Evolutionary conservation across 116 monocot genomes (phyloP), one percentile per base, ranked within the genome.

Genomic region (Zostera marina): DNA sequence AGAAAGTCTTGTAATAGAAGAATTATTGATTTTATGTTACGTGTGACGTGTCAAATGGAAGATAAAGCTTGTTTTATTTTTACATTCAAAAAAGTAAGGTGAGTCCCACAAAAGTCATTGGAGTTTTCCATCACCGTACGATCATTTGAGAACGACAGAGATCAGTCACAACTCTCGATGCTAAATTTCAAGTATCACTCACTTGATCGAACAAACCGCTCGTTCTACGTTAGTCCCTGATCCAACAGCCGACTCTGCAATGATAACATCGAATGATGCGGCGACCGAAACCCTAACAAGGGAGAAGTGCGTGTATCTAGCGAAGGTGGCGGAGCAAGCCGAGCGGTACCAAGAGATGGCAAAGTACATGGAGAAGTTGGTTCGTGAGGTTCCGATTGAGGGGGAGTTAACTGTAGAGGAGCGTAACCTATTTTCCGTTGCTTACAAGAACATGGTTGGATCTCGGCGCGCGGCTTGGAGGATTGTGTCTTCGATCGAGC

Each of bases 371-470:
- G 67, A 67, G 22, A 40, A 22, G 20, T 48, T 67, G 13, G 67
- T 58, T 3, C 13, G 32, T 19, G 41, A 41, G 9, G 46, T 23
- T 3, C 53, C 53, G 15, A 13, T 48, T 16, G 17, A 17, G 16
- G 52, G 51, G 20, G 67, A 67, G 49, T 65, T 77, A 16, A 39
- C 72, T 10, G 61, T 61, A 3, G 69, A 73, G 69, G 77, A 77
- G 66, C 64, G 69, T 10, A 77, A 77, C 58, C 68, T 77, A 16
- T 72, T 77, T 46, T 73, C 69, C 46, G 77, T 77, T 11, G 77
- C 69, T 42, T 77, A 77, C 69, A 73, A 77, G 66, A 77, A 77
- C 52, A 73, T 73, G 39, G 65, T 77, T 45, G 77, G 72, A n/a
- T 65, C 73, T 3, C 69, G 73, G n/a, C 68, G 73, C 4, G 73